Evolutionary conservation across 2,329 filamentous ascomycete genomes (phyloP), one percentile per base, ranked within the genome.

Genomic region (Fusarium xylarioides): DNA sequence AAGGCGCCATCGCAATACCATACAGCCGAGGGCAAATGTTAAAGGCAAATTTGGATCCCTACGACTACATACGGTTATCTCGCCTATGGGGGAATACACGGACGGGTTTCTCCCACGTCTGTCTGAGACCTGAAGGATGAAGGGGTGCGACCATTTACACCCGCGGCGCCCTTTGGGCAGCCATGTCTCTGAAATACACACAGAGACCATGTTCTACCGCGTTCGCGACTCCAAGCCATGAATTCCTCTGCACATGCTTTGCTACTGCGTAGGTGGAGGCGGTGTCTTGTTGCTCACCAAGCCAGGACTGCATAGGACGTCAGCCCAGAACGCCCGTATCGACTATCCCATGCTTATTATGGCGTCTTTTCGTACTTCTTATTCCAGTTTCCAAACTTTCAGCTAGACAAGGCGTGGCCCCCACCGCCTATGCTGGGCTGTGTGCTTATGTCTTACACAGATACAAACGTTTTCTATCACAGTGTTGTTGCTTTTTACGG

Each of bases 111-210:
- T 35, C 38, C 42, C 44, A 59, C 63, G 64, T 62, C 60, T 40
- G 57, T 55, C n/a, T 55, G 63, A 69, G 56, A 66, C 62, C 57
- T 53, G 26, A 47, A 63, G 57, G 50, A 53, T 53, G 34, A 63
- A 42, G 38, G 66, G 35, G 44, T 52, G 44, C 63, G n/a, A 37
- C 62, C 37, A 60, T 67, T 28, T 34, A 43, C 40, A 52, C 32
- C 38, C 34, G 34, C 18, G 55, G 50, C 42, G 42, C 54, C 55
- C 28, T 49, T 35, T 32, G 34, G 47, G 40, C n/a, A 49, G 70
- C 60, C 68, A 63, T 74, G 68, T 73, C 70, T 70, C 70, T 68
- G n/a, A 62, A 37, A 16, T 43, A 35, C 50, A 66, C 37, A 53
- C 53, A 66, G 34, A 65, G 44, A 19, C 69, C 52, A 70, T 58